Base-by-base conservation (phyloP, 306 rosid genomes). In the Lathyrus tuberosus region DNA sequence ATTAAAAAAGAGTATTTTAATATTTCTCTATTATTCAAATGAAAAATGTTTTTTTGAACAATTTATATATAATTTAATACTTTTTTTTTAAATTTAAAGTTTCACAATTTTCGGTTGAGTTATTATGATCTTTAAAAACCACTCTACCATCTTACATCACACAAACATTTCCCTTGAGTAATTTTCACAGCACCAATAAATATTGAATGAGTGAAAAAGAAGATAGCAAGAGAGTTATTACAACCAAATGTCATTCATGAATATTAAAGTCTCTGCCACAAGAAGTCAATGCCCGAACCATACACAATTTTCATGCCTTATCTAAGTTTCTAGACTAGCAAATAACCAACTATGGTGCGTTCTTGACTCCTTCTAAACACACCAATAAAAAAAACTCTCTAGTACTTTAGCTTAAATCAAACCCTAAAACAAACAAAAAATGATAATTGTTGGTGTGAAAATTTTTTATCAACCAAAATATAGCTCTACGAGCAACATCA, bases 281-380 rank as follows among this genome's bases (percentile, higher is more conserved):
- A 75, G 85, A 85, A 92, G 97, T 94, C 98, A 94, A 94, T 94
- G 85, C 98, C 98, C 97, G 97, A 94, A 94, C 98, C 97, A 89
- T 66, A 82, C 79, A 86, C 88, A 70, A 65, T 76, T 69, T 14
- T 65, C 80, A 72, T 51, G 84, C 58, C 67, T 48, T 52, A 70
- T 63, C 65, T 65, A 61, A 33, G 33, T 69, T 30, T 42, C 42
- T 56, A 44, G 69, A 69, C 31, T 49, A 48, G 16, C 13, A 64
- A 76, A 52, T 76, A 37, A 66, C 78, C 41, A 16, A 11, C 75
- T 84, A 81, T 87, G 98, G 98, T 94, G 95, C 97, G 98, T 81
- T 94, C 97, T 94, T 94, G 98, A 94, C 98, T 94, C 85, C 86
- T 71, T 78, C 49, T 54, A 71, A 72, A 62, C 10, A 28, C 38